Conservation (phyloP, 1,284 basidiomycete species). For the Psilocybe mexicana region DNA sequence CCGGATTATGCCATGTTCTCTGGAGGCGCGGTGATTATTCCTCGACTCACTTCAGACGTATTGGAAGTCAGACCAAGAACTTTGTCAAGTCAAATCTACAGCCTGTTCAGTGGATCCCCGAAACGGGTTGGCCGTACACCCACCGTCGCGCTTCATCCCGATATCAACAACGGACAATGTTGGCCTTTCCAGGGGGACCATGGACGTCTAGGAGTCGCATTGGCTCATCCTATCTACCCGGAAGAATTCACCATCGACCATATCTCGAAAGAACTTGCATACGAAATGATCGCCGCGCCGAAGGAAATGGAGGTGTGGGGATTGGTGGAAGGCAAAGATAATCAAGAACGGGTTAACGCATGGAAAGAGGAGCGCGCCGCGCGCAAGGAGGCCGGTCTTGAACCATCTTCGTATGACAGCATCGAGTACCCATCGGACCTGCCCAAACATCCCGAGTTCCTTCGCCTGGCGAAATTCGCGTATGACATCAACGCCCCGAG, state of each 20-base stretch:
- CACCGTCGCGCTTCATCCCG: conserved; percentile 83
- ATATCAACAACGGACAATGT: conserved; percentile 81
- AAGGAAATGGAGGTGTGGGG: conserved; percentile 89
- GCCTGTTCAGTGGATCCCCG: conserved; percentile 54
- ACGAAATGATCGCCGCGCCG: conserved; percentile 81
- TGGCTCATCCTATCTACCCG: conserved; percentile 70
- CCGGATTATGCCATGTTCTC: conserved; percentile 88
- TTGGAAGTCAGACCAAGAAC: conserved; percentile 61
- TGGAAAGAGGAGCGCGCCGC: conserved; percentile 47
- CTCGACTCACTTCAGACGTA: conserved; percentile 78
- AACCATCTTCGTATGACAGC: conserved; percentile 30
- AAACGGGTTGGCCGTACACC: conserved; percentile 73
- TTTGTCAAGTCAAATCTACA: conserved; percentile 44
- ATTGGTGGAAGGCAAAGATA: conserved; percentile 75
- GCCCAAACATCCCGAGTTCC: conserved; percentile 55
- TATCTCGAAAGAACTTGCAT: conserved; percentile 74
- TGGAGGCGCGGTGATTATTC: conserved; percentile 80
- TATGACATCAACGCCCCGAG: conserved; percentile 74
- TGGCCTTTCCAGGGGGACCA: conserved; percentile 86
- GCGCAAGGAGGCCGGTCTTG: conserved; percentile 37
- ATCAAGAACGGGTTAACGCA: conserved; percentile 56
- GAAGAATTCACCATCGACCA: conserved; percentile 89
- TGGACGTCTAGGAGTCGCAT: conserved; percentile 82
- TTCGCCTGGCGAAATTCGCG: conserved; percentile 77
- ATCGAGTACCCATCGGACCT: conserved; percentile 50